Base-by-base conservation (phyloP, 441 rosid species). In the Melastoma candidum region DNA sequence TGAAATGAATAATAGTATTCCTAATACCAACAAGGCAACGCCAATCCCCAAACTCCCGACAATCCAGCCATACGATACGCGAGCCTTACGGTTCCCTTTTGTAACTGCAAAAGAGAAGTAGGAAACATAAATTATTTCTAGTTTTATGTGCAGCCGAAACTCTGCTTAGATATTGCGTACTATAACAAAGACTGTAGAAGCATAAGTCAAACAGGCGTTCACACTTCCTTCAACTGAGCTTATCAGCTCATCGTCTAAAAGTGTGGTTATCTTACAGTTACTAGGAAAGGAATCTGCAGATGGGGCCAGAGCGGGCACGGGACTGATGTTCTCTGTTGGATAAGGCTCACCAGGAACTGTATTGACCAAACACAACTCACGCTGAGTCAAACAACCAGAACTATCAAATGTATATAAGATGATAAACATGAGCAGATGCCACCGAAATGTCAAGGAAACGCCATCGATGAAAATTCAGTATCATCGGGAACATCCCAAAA, bases 291-390 rank as follows among this genome's bases (percentile, higher is more conserved):
- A 68, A 60, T 77, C 68, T 53, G 48, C 70, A 12, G 77, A 49
- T 29, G 78, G 79, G 41, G 77, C 81, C 44, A 90, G 86, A 69
- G 74, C 77, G 55, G 97, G 52, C 11, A 57, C 13, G 50, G 83
- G 78, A 63, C 81, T 64, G 54, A 58, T 63, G 29, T 64, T 77
- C 63, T 74, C 73, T 66, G 66, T 49, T 45, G 76, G 79, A 74
- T 82, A 85, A 46, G 90, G 85, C 64, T 72, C 86, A 48, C 98
- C 98, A 66, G 97, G 97, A 78, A 73, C 98, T 92, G 61, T 63
- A 69, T 60, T 7, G 53, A 4, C 47, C 22, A 49, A 62, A 46
- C 22, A 41, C 24, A 45, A 3, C 3, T 3, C 36, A 29, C 24
- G 4, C 26, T 43, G 58, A 32, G 24, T 49, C 26, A 14, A 12